phyloP scores from a whole-genome alignment of 2,329 filamentous ascomycete genomes.

The Colletotrichum echinochloae region DNA sequence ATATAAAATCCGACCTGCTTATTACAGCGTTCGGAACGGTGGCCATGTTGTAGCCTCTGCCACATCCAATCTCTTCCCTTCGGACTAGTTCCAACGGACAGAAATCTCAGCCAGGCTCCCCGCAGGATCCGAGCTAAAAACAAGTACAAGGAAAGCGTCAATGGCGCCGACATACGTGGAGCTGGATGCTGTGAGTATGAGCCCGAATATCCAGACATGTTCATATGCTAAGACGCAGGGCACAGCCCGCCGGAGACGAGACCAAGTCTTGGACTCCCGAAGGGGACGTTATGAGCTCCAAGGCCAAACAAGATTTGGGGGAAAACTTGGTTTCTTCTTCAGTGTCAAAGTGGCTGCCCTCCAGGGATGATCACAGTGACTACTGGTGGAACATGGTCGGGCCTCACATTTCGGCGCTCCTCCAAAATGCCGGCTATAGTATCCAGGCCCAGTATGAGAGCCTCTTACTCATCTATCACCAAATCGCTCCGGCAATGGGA shows the following conservation, averaged over 20 bases:
- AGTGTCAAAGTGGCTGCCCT: conserved; percentile 21
- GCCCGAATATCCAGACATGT: too few relatives aligned
- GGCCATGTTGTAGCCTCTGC: neutral
- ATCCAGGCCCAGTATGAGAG: conserved; percentile 7
- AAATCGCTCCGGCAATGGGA: neutral
- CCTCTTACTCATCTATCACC: conserved; percentile 7
- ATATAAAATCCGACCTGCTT: neutral
- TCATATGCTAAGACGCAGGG: too few relatives aligned
- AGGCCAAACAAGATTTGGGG: neutral
- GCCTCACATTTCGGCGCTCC: conserved; percentile 9
- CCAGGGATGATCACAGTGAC: conserved; percentile 24
- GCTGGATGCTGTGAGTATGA: too few relatives aligned
- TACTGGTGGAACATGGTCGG: conserved; percentile 28
- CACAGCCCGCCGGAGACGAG: conserved; percentile 1
- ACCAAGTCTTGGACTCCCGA: neutral
- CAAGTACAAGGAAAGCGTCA: neutral
- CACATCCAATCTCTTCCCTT: rapidly evolving
- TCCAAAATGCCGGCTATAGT: conserved; percentile 12
- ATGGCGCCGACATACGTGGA: neutral
- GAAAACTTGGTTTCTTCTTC: neutral
- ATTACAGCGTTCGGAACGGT: neutral
- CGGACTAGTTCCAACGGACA: neutral
- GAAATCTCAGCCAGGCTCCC: neutral
- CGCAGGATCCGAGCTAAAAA: neutral
- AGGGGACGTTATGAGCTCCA: neutral